Percentiles rank a stretch among this genome's conserved stretches.
Evolutionary conservation across 2,329 filamentous ascomycete genomes (phyloP).

Genomic region (Calonectria pteridis): DNA sequence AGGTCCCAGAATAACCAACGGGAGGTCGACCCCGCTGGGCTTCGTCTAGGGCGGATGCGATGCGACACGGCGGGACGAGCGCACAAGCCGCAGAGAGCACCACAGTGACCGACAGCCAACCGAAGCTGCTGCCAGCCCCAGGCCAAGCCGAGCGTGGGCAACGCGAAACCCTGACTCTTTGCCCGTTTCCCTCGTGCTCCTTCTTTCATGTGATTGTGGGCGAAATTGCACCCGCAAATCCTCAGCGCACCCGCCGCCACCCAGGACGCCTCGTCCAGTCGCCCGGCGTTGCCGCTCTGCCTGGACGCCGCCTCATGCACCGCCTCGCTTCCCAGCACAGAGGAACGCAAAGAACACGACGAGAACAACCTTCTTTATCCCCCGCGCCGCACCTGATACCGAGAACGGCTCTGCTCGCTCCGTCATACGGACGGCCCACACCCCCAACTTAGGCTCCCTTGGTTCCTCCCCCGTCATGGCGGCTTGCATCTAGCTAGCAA

Average conservation of each 20-base stretch:
- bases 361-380: not conserved
- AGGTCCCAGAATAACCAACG: slow-evolving; percentile 18
- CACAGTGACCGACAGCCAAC: slow-evolving; percentile 13
- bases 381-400: slow-evolving; percentile 1
- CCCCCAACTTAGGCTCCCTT: not conserved
- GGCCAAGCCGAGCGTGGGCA: slow-evolving; percentile 14
- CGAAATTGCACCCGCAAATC: slow-evolving; percentile 12
- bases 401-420: not conserved
- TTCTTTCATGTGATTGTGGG: slow-evolving; percentile 27
- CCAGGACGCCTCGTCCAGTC: slow-evolving; percentile 3
- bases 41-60: slow-evolving; percentile 20
- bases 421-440: not conserved
- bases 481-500: slow-evolving; percentile 9
- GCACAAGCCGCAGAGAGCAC: not conserved
- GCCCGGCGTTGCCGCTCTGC: slow-evolving; percentile 7
- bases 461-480: slow-evolving; percentile 2
- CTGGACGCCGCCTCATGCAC: not conserved
- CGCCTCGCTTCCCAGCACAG: not conserved
- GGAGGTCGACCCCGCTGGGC: slow-evolving; percentile 10
- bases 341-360: not conserved
- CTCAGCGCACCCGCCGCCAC: slow-evolving; percentile 16
- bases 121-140: slow-evolving; percentile 4
- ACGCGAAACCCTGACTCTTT: slow-evolving; percentile 5
- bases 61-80: slow-evolving; percentile 15
- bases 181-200: not conserved